Evolutionary conservation across 352 stramenopile genomes (phyloP), one percentile per base, ranked within the genome.

Genomic region (Globisporangium radiosum): DNA sequence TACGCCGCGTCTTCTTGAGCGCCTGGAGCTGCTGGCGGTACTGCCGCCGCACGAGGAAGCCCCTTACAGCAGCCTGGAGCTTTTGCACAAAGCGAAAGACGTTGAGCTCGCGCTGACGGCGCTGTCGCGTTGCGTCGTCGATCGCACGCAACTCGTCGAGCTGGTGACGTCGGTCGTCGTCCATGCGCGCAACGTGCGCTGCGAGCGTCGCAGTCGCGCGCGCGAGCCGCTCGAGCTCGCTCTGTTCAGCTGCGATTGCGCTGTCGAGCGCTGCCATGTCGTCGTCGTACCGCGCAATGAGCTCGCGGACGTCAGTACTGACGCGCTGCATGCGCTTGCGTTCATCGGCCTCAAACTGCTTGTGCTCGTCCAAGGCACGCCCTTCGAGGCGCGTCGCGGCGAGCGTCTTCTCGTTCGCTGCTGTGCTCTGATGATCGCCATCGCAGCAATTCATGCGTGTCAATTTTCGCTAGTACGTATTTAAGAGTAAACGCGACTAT

Each of bases 51-150:
- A 64, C 47, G n/a, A 89, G 68, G 53, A 87, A 91, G 9, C 81
- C 81, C 37, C 81, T 70, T 48, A 87, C 76, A 7, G 70, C 39
- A 0, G 77, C 81, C 58, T 91, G 81, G 25, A 90, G 68, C n/a
- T 56, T 76, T n/a, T 69, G 54, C 7, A 85, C 58, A 9, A 87
- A 72, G 17, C 62, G 52, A 39, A 92, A 78, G 49, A 85, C 11
- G 52, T 78, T 85, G 13, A 72, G 53, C 10, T 88, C 74, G 1
- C 69, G 65, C 13, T 73, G 73, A 9, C 65, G 67, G 4, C 63
- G 61, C 1, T 60, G 14, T 36, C 66, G 64, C 52, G 81, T 70
- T 3, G 59, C 60, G 0, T 69, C 54, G 55, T 79, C 67, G 19
- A 74, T 62, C 25, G 37, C 58, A 10, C 70, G 73, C 52, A 76